Base-by-base conservation (phyloP, 1,139 yeast genomes). In the Zygosaccharomyces pseudobailii region DNA sequence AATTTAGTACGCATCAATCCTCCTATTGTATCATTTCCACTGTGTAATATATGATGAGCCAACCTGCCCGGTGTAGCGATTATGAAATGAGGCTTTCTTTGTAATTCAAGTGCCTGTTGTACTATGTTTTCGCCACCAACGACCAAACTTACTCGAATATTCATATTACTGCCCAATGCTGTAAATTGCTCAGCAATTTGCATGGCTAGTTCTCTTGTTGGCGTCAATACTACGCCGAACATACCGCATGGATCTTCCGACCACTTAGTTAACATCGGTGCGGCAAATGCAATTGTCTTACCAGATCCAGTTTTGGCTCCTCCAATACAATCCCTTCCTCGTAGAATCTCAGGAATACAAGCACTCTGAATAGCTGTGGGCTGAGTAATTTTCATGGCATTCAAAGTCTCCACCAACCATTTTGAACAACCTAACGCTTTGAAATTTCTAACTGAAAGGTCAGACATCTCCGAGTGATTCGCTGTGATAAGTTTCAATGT, bases 221-320 rank as follows among this genome's bases (percentile, higher is more conserved):
- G 99, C 0, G 98, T 94, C 48, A 92, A 70, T 1, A 92, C 76
- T 3, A 92, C 70, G 5, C 97, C 98, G 68, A 76, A 94, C 42
- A 92, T 84, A 2, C 97, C 99, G 66, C 77, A 78, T 0, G 98
- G 98, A 61, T 94, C 98, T 57, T 82, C 85, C 0, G 97, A 86
- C 97, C 98, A 92, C 60, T 83, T 77, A 1, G 95, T 82, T 47
- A 92, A 72, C 89, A 92, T 92, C 1, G 98, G 98, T 22, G 90
- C 94, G 0, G 95, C 97, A 75, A 92, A 92, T 0, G 98, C 96
- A 30, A 94, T 84, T 3, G 99, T 92, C 65, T 92, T 92, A 77
- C 99, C 99, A 28, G 95, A 84, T 70, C 99, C 99, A 0, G 99
- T 92, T 67, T 87, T 87, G 37, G 99, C 98, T 33, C 98, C 98